Percentiles rank a stretch among this genome's conserved stretches.
These are phyloP conservation scores for Aspergillus steynii DNA, from an alignment of 495 filamentous ascomycete genomes.

Conservation along the genomic window DNA sequence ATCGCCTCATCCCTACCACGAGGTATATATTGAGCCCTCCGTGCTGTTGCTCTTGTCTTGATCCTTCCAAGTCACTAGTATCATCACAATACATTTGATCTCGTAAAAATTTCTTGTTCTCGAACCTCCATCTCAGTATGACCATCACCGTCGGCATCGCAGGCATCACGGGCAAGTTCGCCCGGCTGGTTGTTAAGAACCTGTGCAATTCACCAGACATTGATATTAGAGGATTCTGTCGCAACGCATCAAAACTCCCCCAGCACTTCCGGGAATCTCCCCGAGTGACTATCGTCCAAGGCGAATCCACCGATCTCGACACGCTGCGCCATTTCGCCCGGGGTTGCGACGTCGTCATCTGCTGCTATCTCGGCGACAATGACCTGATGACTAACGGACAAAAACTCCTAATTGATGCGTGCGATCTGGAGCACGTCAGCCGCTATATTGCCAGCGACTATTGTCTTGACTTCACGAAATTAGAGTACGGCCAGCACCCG, in stretches of 20 bases:
- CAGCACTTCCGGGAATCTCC: constrained; percentile 14
- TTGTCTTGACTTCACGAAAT: constrained; percentile 34
- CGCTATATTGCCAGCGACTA: constrained; percentile 44
- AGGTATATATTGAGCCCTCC: too few relatives aligned
- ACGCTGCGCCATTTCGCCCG: constrained; percentile 20
- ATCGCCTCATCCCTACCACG: too few relatives aligned
- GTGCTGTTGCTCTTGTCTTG: too few relatives aligned
- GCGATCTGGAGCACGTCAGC: constrained; percentile 32
- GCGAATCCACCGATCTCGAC: constrained; percentile 18
- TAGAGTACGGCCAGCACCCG: constrained; percentile 33
- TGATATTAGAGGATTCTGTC: constrained; percentile 29
- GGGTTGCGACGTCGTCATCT: constrained; percentile 28
- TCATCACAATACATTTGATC: too few relatives aligned
- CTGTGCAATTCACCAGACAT: constrained; percentile 26
- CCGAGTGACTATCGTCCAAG: constrained; percentile 20
- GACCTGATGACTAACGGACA: constrained; percentile 42
- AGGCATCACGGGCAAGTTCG: constrained; percentile 34
- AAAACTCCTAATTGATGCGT: constrained; percentile 41
- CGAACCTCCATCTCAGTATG: background rate
- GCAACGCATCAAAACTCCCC: constrained; percentile 29
- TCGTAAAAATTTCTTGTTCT: too few relatives aligned
- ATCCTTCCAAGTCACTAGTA: too few relatives aligned
- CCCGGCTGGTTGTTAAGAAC: constrained; percentile 21
- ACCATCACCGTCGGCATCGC: constrained; percentile 25
- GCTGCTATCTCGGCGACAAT: constrained; percentile 38